These are phyloP conservation scores for Termitomyces sp. DNA, from an alignment of 768 basidiomycete genomes.

Conservation along the genomic window DNA sequence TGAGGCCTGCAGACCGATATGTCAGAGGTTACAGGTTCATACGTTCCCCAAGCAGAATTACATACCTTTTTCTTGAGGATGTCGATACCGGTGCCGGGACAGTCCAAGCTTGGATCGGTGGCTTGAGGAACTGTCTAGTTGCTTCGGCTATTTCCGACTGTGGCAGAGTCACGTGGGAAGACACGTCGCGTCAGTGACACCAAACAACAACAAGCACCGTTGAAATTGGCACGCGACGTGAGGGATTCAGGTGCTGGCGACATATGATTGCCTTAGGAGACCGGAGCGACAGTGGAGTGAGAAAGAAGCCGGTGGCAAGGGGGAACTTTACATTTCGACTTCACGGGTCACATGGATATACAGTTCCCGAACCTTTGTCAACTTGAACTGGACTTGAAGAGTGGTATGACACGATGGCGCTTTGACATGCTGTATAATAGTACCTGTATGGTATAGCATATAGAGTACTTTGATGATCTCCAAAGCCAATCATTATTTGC, in stretches of 20 bases:
- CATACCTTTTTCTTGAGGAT: slow-evolving; percentile 47
- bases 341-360: no score
- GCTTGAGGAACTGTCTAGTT: slow-evolving; percentile 37
- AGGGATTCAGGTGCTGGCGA: neutral
- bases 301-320: neutral
- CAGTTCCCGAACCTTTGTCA: no score
- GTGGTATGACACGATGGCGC: neutral
- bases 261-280: neutral
- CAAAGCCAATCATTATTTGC: neutral
- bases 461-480: neutral
- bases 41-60: slow-evolving; percentile 8
- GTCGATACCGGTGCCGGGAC: slow-evolving; percentile 48
- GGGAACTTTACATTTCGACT: neutral
- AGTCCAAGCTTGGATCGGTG: slow-evolving; percentile 25
- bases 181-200: neutral
- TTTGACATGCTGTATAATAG: neutral
- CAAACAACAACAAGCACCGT: neutral
- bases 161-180: neutral
- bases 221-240: neutral
- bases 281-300: neutral
- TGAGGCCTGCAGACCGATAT: slow-evolving; percentile 6
- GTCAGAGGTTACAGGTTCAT: slow-evolving; percentile 7
- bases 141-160: slow-evolving; percentile 27
- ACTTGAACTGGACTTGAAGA: no score
- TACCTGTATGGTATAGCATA: neutral